Evolutionary conservation across 306 rosid species (phyloP), one percentile per base, ranked within the genome.

Genomic region (Quillaja saponaria): DNA sequence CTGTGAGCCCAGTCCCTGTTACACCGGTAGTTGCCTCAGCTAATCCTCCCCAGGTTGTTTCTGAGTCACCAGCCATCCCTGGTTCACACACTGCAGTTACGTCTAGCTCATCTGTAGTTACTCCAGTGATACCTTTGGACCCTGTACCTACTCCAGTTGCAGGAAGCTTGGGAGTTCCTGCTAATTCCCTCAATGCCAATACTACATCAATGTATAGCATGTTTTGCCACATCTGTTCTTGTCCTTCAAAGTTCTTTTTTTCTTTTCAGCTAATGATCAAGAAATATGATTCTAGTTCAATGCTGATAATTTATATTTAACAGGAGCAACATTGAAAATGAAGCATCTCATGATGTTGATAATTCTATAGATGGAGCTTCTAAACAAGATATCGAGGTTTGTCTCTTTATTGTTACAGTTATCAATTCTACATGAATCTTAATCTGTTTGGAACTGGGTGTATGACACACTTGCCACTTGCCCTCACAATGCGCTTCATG

Each of bases 351-450:
- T 53, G 91, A 83, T 74, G 73, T 76, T 68, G 65, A 64, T 67
- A 55, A 44, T 60, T 42, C 84, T 51, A 55, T 19, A 17, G 80
- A 79, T 71, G 94, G 86, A 69, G 72, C 86, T 72, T 78, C 88
- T 53, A 62, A 53, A 48, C 85, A 83, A 73, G 90, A 87, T 77
- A 59, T 83, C 44, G 97, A 89, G 99, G 99, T 94, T 74, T 28
- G 40, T 37, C 10, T 37, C 10, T 5, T 37, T 6, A 37, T n/a
- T n/a, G n/a, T n/a, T n/a, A n/a, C n/a, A n/a, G n/a, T n/a, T n/a
- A n/a, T n/a, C n/a, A n/a, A n/a, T n/a, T n/a, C n/a, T n/a, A n/a
- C n/a, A n/a, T n/a, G n/a, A n/a, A n/a, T n/a, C n/a, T n/a, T n/a
- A n/a, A n/a, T n/a, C n/a, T n/a, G n/a, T n/a, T n/a, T n/a, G n/a